Conservation (phyloP, 108 stramenopile species). For the Fragilariopsis cylindrus region DNA sequence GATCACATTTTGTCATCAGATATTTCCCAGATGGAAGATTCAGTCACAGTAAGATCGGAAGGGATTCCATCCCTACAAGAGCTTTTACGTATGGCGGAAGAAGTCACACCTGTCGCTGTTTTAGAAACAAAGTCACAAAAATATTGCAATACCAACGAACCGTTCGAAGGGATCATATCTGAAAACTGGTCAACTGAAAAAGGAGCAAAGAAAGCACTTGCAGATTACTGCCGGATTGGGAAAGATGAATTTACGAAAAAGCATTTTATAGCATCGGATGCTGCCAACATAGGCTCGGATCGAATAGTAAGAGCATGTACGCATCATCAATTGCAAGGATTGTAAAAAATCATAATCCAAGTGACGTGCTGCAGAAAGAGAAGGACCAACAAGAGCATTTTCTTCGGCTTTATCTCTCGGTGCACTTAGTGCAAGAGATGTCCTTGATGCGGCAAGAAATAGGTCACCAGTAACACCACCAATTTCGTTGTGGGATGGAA, state of each 20-base stretch:
- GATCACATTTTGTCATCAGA: neutral
- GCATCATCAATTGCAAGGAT: slow-evolving; percentile 4
- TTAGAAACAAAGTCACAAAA: neutral
- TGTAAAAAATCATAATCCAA: neutral
- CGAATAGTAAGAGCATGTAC: slow-evolving; percentile 11
- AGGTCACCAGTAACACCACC: neutral
- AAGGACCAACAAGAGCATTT: slow-evolving; percentile 9
- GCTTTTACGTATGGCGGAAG: neutral
- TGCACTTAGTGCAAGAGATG: neutral
- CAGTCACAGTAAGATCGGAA: neutral
- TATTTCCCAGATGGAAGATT: neutral
- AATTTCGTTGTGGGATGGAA: neutral
- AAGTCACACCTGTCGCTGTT: neutral
- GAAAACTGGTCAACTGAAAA: slow-evolving; percentile 7
- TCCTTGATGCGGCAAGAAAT: slow-evolving; percentile 1
- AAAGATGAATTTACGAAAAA: slow-evolving; percentile 9
- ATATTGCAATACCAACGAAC: slow-evolving; percentile 7
- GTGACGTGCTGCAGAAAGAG: neutral
- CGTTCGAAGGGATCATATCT: neutral
- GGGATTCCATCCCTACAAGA: neutral
- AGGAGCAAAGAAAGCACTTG: slow-evolving; percentile 3
- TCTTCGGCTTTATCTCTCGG: slow-evolving; percentile 10
- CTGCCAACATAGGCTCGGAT: neutral
- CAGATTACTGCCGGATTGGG: neutral
- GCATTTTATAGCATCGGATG: slow-evolving; percentile 5